These are phyloP conservation scores for Xylaria sp. DNA, from an alignment of 2,329 filamentous ascomycete genomes.

Conservation along the genomic window DNA sequence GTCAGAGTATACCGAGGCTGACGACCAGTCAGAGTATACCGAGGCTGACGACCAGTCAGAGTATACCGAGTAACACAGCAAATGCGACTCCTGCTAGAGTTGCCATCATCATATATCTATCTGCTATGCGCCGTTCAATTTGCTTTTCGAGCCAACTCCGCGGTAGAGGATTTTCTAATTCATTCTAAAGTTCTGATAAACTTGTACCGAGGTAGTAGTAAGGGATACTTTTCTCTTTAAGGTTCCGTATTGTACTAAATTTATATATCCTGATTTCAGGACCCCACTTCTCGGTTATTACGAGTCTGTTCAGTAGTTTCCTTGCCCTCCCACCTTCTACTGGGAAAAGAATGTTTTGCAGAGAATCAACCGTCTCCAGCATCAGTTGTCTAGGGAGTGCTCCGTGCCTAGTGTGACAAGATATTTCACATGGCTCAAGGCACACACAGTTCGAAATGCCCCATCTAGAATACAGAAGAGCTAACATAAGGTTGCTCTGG, in stretches of 20 bases:
- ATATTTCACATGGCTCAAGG: too few species aligned
- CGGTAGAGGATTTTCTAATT: not conserved
- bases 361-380: constrained; percentile 10
- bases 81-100: not conserved
- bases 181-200: not conserved
- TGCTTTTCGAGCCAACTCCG: not conserved
- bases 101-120: not conserved
- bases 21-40: not conserved
- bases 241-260: constrained; percentile 8
- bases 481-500: too few species aligned
- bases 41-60: not conserved
- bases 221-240: not conserved
- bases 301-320: constrained; percentile 6
- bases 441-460: too few species aligned
- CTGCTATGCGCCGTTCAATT: not conserved
- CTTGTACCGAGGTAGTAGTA: not conserved
- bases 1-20: not conserved
- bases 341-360: constrained; percentile 8
- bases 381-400: constrained; percentile 10
- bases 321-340: constrained; percentile 5
- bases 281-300: constrained; percentile 2
- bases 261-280: constrained; percentile 11
- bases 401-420: too few species aligned
- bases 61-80: not conserved
- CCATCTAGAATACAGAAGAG: too few species aligned